Evolutionary conservation across 768 basidiomycete species (phyloP).

Genomic region (Porphyrellus cyaneotinctus): DNA sequence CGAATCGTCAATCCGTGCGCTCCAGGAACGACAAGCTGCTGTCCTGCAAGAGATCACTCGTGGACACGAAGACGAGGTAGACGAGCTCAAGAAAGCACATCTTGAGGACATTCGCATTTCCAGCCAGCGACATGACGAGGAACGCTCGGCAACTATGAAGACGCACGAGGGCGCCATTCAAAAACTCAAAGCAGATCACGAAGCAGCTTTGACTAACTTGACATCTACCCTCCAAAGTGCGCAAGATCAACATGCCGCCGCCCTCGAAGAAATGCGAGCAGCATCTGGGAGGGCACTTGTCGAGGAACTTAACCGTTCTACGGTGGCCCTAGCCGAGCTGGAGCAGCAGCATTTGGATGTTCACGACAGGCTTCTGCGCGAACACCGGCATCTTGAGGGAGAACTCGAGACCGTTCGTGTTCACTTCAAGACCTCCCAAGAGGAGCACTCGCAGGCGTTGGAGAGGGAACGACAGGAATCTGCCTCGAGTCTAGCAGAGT

Average conservation of each 20-base stretch:
- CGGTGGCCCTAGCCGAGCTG: slow-evolving; percentile 45
- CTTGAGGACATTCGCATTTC: slow-evolving; percentile 35
- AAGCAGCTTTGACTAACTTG: slow-evolving; percentile 41
- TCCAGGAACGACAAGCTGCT: slow-evolving; percentile 53
- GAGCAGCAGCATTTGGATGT: slow-evolving; percentile 47
- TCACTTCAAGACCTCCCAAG: slow-evolving; percentile 29
- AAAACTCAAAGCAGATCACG: slow-evolving; percentile 45
- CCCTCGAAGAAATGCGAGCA: slow-evolving; percentile 35
- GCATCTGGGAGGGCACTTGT: slow-evolving; percentile 34
- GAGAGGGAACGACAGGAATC: slow-evolving; percentile 29
- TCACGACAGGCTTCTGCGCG: slow-evolving; percentile 37
- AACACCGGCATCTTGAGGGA: slow-evolving; percentile 35
- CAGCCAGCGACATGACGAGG: slow-evolving; percentile 32
- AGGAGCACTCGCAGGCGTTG: slow-evolving; percentile 16
- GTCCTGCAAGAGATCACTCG: slow-evolving; percentile 53
- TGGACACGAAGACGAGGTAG: slow-evolving; percentile 54
- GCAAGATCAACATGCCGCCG: slow-evolving; percentile 32
- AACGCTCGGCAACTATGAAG: slow-evolving; percentile 33
- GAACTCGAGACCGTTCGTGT: slow-evolving; percentile 61
- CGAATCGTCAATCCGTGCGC: slow-evolving; percentile 42
- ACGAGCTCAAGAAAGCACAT: slow-evolving; percentile 47
- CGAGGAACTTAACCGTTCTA: slow-evolving; percentile 47
- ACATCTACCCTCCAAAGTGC: slow-evolving; percentile 38
- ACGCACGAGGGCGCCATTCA: slow-evolving; percentile 42
- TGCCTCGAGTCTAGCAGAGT: slow-evolving; percentile 14